Evolutionary conservation across 2,329 filamentous ascomycete genomes (phyloP), one percentile per base, ranked within the genome.

Genomic region (Polychaeton citri): DNA sequence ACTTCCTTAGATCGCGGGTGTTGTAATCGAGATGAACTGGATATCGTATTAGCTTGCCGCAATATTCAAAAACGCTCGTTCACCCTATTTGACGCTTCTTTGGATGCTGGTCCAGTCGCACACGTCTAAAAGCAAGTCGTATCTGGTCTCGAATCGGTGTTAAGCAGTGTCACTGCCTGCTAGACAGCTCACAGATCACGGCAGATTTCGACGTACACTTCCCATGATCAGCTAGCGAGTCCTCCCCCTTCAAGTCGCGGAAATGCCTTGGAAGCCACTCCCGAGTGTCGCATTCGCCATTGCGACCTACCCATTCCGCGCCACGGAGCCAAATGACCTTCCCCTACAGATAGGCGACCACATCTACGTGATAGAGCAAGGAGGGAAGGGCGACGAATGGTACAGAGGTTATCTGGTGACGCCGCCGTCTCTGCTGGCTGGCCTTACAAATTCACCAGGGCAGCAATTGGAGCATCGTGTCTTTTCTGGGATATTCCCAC

Each of bases 281-380:
- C 84, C 87, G 62, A 83, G 85, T 54, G 95, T 98, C 68, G 90
- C 87, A 57, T 98, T 96, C 69, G 92, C 88, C 51, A 83, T 98
- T 61, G 90, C 88, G 68, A 87, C 80, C 48, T 93, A 87, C 60
- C 90, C 90, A 24, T 98, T 98, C 64, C 72, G 81, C 50, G 83
- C 90, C 41, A 79, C 82, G 41, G 79, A 79, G 46, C 76, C 86
- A 36, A 83, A 86, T 58, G 90, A 98, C 62, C 77, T 98, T 15
- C 90, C 92, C 7, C 79, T 98, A 57, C 87, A 98, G 62, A 84
- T 98, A 45, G 90, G 90, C 58, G 90, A 98, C 71, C 90, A 98
- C 63, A 70, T 98, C 45, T 98, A 98, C 64, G 92, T 98, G 47
- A 95, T 98, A 55, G 88, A 96, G 63, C 85, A 96, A 63, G 92